Evolutionary conservation across 306 rosid genomes (phyloP), one percentile per base, ranked within the genome.

Genomic region (Pterocarpus macrocarpus): DNA sequence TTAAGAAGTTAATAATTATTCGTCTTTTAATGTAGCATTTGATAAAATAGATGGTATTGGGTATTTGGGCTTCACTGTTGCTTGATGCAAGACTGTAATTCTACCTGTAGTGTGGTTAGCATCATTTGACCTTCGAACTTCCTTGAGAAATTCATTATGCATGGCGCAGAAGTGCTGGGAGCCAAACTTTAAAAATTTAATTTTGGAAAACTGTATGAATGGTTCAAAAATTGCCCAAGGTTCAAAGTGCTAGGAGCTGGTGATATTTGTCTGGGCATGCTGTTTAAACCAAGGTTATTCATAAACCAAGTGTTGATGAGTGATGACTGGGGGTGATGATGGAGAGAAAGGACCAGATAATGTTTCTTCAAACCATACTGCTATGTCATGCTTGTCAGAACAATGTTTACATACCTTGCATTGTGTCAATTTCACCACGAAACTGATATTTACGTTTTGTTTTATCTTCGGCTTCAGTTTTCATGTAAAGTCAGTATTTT

Each of bases 391-490:
- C n/a, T 17, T 69, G 30, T 28, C 41, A 34, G 10, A 41, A 32
- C 64, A 35, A 30, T 68, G 8, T 62, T 61, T 53, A 34, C 56
- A 55, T 79, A 33, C 45, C 64, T 36, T 30, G 8, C n/a, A 13
- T 71, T 5, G 13, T 43, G 47, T 64, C 49, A 16, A 15, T 66
- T 84, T 66, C 74, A n/a, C 77, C 33, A 30, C 59, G 74, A 74
- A 50, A 63, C 16, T 76, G 28, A 47, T 76, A 59, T 69, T 34
- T 61, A 44, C 12, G 75, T 58, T 66, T 69, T 32, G 47, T 22
- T 67, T 34, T 30, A 59, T 59, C 36, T 61, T 52, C 12, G 47
- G 14, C 32, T 59, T 57, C 41, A 8, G 67, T 59, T 43, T 80
- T 32, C 8, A 3, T 65, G 64, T 50, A 52, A 49, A 71, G 73